A percentile compares a stretch with the other conserved stretches of the same genome.
Evolutionary conservation across 139 green algal genomes (phyloP).

Genomic region (Marvania coccoides): DNA sequence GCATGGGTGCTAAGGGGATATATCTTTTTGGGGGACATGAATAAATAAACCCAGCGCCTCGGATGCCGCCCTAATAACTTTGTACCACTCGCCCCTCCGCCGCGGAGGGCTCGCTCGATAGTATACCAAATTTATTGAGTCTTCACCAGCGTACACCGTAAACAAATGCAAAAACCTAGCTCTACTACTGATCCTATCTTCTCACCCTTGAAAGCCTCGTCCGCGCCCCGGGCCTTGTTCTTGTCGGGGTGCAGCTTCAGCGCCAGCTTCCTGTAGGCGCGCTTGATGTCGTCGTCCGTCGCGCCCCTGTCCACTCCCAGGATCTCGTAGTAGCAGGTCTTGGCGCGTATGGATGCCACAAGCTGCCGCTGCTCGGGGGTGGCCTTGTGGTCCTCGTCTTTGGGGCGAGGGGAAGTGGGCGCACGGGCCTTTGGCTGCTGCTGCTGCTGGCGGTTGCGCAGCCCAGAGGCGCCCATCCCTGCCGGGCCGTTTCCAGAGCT

Average conservation of each 20-base stretch:
- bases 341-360: constrained; percentile 14
- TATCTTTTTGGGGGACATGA: not conserved
- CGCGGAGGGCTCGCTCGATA: too few species aligned
- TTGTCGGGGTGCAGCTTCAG: constrained; percentile 92
- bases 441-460: not conserved
- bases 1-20: not conserved
- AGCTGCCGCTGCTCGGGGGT: constrained; percentile 42
- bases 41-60: not conserved
- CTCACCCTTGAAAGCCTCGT: constrained; percentile 55
- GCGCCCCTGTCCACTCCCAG: constrained; percentile 17
- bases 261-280: constrained; percentile 77
- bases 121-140: too few species aligned
- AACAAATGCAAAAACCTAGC: not conserved
- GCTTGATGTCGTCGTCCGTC: constrained; percentile 63
- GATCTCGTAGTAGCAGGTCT: constrained; percentile 42
- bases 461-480: not conserved
- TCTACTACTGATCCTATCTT: too few species aligned
- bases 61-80: too few species aligned
- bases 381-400: constrained; percentile 20
- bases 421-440: not conserved
- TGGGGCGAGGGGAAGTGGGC: not conserved
- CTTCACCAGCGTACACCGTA: too few species aligned
- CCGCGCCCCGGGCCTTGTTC: constrained; percentile 52
- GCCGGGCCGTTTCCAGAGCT: not conserved
- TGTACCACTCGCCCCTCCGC: too few species aligned